Conservation (phyloP, 805 yeast genomes). For the Candida coleopterorum region DNA sequence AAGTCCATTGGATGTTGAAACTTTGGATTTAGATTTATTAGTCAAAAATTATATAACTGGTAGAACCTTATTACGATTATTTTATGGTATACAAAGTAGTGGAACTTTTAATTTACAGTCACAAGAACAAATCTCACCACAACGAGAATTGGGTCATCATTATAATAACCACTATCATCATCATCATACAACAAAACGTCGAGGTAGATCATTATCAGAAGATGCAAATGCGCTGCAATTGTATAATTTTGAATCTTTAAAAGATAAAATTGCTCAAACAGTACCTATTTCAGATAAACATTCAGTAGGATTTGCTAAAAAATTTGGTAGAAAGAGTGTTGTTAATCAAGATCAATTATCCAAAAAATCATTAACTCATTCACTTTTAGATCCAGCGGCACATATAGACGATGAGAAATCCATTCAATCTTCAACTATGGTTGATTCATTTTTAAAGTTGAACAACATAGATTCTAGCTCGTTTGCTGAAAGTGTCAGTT, state of each 20-base stretch:
- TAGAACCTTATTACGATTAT: slow-evolving; percentile 28
- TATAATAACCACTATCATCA: too few species aligned
- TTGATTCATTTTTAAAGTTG: slow-evolving; percentile 18
- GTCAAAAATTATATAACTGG: slow-evolving; percentile 30
- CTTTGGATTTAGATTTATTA: slow-evolving; percentile 33
- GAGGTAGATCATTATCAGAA: slow-evolving; percentile 6
- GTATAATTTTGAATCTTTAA: slow-evolving; percentile 31
- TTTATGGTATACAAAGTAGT: slow-evolving; percentile 10
- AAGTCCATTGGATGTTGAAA: slow-evolving; percentile 37
- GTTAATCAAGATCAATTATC: background rate
- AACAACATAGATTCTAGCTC: slow-evolving; percentile 8
- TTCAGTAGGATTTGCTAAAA: slow-evolving; percentile 30
- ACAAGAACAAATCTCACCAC: slow-evolving; percentile 10
- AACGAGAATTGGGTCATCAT: background rate
- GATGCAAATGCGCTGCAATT: slow-evolving; percentile 1
- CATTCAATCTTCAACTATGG: slow-evolving; percentile 9
- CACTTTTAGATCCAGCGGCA: slow-evolving; percentile 2
- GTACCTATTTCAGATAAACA: slow-evolving; percentile 14
- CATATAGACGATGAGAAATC: slow-evolving; percentile 1
- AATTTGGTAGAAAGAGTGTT: slow-evolving; percentile 21
- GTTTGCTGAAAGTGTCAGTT: slow-evolving; percentile 2
- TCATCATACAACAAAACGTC: slow-evolving; percentile 3
- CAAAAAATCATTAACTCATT: background rate
- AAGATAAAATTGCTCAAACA: slow-evolving; percentile 23
- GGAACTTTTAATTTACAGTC: background rate